Base-by-base conservation (phyloP, 2,329 filamentous ascomycete genomes). In the Malbranchea zuffiana region DNA sequence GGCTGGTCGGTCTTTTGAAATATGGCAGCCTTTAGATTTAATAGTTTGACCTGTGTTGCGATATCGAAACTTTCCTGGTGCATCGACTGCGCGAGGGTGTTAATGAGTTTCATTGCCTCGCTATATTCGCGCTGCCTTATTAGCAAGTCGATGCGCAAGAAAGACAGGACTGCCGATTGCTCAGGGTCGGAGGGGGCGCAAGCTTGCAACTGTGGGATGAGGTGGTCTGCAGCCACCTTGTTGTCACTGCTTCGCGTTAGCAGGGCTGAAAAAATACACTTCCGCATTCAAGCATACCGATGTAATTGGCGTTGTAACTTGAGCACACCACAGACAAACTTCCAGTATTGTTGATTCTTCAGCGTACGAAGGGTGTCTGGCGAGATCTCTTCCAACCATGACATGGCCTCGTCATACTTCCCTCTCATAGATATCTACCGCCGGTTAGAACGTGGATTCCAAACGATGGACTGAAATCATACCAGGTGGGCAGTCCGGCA, bases 11-110 rank as follows among this genome's bases (percentile, higher is more conserved):
- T 74, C 46, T 70, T 72, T 37, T 75, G 72, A 39, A 85, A 75
- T 3, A 93, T 68, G 4, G 73, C 68, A 1, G 77, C 78, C 55
- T 93, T 92, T 32, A 79, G 60, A 2, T 83, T 68, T 10, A 93
- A 70, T 0, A 92, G 68, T 18, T 75, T 74, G 32, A 90, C 67
- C 23, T 80, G 77, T 16, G 82, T 69, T 3, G 76, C 68, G 19
- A 88, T 62, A 51, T 83, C 79, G 36, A 71, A 69, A 37, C 67
- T 67, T 33, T 72, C 67, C 25, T 70, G 59, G 42, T 59, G 65
- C 46, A 71, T 68, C 16, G 74, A 59, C 26, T 65, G 56, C 2
- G 72, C 64, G 10, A 72, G 59, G 19, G 64, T 52, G 37, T 76
- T 72, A 33, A 80, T 62, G 25, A 63, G 60, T 2, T 61, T 55